A percentile compares a stretch with the other conserved stretches of the same genome.
Evolutionary conservation across 495 filamentous ascomycete genomes (phyloP).

Genomic region (Xylaria nigripes): DNA sequence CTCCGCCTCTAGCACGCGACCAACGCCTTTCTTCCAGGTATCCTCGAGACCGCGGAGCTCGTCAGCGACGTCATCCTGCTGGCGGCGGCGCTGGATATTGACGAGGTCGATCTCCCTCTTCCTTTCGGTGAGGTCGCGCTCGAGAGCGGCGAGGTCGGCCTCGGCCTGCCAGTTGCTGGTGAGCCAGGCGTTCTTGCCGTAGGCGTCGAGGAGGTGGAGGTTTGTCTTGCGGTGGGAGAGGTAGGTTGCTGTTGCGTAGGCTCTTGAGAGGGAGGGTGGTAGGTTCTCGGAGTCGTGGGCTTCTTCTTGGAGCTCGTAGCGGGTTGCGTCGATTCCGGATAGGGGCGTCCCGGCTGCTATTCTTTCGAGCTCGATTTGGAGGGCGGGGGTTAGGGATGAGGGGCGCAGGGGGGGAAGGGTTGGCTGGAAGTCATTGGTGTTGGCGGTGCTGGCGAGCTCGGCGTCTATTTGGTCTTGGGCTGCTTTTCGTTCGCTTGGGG

Average conservation of each 20-base stretch:
- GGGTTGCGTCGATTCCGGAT: constrained; percentile 63
- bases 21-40: constrained; percentile 63
- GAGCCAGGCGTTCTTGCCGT: constrained; percentile 87
- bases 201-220: constrained; percentile 64
- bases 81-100: constrained; percentile 59
- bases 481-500: constrained; percentile 45
- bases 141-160: constrained; percentile 58
- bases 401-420: constrained; percentile 24
- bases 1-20: constrained; percentile 66
- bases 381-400: constrained; percentile 48
- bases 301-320: constrained; percentile 60
- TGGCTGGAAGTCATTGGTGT: constrained; percentile 32
- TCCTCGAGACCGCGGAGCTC: constrained; percentile 65
- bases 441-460: constrained; percentile 50
- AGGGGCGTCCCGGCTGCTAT: constrained; percentile 32
- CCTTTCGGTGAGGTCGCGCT: constrained; percentile 63
- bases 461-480: constrained; percentile 57
- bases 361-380: constrained; percentile 52
- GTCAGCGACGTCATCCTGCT: constrained; percentile 59
- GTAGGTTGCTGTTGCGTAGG: constrained; percentile 61
- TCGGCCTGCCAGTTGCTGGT: constrained; percentile 74
- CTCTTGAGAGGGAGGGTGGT: constrained; percentile 25
- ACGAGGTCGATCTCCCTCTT: constrained; percentile 60
- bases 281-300: constrained; percentile 12
- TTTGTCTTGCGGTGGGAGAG: constrained; percentile 57